Conservation (phyloP, 164 flowering plant genomes). For the Pachysandra terminalis region DNA sequence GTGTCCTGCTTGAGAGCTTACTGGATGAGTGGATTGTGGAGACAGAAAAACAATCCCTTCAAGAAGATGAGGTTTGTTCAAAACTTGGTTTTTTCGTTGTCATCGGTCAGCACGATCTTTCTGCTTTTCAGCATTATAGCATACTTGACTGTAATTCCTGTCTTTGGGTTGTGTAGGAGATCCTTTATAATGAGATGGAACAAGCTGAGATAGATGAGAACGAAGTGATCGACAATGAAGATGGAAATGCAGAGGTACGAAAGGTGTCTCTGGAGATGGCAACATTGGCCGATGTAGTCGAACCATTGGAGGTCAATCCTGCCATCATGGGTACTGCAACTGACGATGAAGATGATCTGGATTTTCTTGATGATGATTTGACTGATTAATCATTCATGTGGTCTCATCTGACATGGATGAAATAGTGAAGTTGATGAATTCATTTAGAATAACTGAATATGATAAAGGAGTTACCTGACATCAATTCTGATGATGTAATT, state of each 20-base stretch:
- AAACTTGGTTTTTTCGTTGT: neutral
- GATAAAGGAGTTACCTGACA: neutral
- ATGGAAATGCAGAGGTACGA: slow-evolving; percentile 19
- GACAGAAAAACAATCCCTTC: slow-evolving; percentile 43
- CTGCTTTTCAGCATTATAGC: neutral
- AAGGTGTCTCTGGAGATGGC: slow-evolving; percentile 23
- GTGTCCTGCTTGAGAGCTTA: slow-evolving; percentile 40
- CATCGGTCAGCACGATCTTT: neutral
- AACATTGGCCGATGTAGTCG: slow-evolving; percentile 24
- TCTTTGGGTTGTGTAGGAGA: slow-evolving; percentile 30
- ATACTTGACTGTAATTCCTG: neutral
- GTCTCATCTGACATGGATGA: slow-evolving; percentile 4
- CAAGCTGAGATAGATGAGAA: slow-evolving; percentile 37
- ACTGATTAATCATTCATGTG: slow-evolving; percentile 30
- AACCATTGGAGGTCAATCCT: slow-evolving; percentile 36
- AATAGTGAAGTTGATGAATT: neutral
- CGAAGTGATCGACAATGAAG: slow-evolving; percentile 27
- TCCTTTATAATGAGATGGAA: slow-evolving; percentile 45
- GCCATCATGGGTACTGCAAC: slow-evolving; percentile 21
- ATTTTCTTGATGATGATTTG: slow-evolving; percentile 59
- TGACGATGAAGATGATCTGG: slow-evolving; percentile 39
- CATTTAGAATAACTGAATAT: neutral
- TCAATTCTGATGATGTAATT: slow-evolving; percentile 9
- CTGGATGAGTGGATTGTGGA: slow-evolving; percentile 72
- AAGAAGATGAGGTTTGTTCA: slow-evolving; percentile 63